Conservation (phyloP, 1,284 basidiomycete genomes). For the Cystobasidium pallidum region DNA sequence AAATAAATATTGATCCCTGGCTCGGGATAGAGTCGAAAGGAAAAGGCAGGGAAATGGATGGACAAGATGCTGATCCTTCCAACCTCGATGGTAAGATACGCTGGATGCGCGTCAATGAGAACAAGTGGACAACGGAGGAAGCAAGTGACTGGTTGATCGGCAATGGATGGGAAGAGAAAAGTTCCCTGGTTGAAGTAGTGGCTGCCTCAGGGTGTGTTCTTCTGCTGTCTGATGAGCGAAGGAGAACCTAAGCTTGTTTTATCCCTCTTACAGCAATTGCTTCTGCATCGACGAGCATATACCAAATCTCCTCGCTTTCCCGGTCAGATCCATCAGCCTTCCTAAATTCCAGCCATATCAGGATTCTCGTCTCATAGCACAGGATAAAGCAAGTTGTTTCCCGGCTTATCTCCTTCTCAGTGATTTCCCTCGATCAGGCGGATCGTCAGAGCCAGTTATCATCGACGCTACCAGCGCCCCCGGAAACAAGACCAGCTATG, state of each 20-base stretch:
- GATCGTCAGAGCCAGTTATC: constrained; percentile 57
- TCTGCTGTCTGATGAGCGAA: background rate
- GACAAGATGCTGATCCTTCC: constrained; percentile 45
- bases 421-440: constrained; percentile 57
- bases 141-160: constrained; percentile 60
- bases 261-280: constrained; percentile 53
- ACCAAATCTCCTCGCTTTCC: constrained; percentile 64
- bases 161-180: constrained; percentile 49
- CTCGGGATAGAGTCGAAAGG: constrained; percentile 49
- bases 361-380: constrained; percentile 81
- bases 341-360: constrained; percentile 71
- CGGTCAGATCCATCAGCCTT: constrained; percentile 85
- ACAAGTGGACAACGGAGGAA: constrained; percentile 67
- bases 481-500: constrained; percentile 95
- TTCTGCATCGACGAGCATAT: constrained; percentile 79
- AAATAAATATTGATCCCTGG: constrained; percentile 47
- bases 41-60: constrained; percentile 49
- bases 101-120: constrained; percentile 74
- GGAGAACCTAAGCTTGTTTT: background rate
- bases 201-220: constrained; percentile 44
- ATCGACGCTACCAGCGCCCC: constrained; percentile 96
- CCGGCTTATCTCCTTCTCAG: constrained; percentile 76
- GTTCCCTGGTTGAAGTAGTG: constrained; percentile 46
- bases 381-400: constrained; percentile 98
- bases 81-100: constrained; percentile 48